phyloP scores from a whole-genome alignment of 768 basidiomycete genomes.

The Tulasnella sp. region DNA sequence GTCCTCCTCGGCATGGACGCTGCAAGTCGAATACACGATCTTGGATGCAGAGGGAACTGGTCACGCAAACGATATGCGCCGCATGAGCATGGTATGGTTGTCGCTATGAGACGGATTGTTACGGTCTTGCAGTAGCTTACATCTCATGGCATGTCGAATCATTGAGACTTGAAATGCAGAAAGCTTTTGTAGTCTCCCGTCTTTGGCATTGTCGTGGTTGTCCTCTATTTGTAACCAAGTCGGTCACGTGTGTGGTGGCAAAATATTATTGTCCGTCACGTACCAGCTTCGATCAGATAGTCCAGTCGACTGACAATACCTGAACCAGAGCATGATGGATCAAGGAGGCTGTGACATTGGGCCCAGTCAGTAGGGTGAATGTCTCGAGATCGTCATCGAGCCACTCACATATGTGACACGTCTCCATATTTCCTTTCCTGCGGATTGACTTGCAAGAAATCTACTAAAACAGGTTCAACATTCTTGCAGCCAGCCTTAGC shows the following conservation, averaged over 20 bases:
- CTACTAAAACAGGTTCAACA: slow-evolving; percentile 57
- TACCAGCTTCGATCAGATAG: slow-evolving; percentile 66
- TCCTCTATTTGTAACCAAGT: slow-evolving; percentile 30
- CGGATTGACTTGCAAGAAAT: slow-evolving; percentile 78
- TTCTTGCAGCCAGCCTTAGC: slow-evolving; percentile 75
- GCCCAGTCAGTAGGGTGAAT: background rate
- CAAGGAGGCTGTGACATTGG: slow-evolving; percentile 53
- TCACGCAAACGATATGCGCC: too few relatives aligned
- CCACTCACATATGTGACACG: slow-evolving; percentile 77
- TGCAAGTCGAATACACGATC: slow-evolving; percentile 98
- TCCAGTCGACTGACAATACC: slow-evolving; percentile 87
- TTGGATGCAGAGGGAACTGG: slow-evolving; percentile 66
- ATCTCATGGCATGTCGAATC: slow-evolving; percentile 92
- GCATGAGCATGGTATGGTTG: too few relatives aligned
- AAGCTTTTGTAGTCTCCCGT: slow-evolving; percentile 70
- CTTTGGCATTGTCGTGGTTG: slow-evolving; percentile 32
- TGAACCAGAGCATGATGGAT: slow-evolving; percentile 94
- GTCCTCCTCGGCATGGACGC: slow-evolving; percentile 81
- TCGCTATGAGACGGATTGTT: too few relatives aligned
- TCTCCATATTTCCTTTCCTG: slow-evolving; percentile 44
- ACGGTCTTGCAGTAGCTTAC: too few relatives aligned
- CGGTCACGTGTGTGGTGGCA: too few relatives aligned
- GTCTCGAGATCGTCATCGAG: background rate
- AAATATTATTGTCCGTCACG: slow-evolving; percentile 22
- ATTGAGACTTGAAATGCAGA: slow-evolving; percentile 82